Evolutionary conservation across 805 yeast genomes (phyloP).

Genomic region (Kazachstania africana): DNA sequence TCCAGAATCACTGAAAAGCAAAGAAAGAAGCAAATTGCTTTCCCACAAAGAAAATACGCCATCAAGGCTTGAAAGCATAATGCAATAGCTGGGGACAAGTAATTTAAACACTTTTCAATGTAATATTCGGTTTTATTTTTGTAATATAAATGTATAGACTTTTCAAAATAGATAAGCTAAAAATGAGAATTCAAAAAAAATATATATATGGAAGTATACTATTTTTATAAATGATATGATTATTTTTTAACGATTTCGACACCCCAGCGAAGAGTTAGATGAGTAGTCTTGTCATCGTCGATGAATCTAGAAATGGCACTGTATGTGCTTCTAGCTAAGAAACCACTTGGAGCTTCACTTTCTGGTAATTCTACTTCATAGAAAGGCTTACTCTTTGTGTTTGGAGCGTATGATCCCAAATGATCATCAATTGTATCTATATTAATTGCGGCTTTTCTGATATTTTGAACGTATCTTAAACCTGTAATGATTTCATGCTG

Average conservation of each 20-base stretch:
- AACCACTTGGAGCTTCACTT: slow-evolving; percentile 86
- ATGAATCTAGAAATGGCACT: slow-evolving; percentile 70
- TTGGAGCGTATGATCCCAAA: slow-evolving; percentile 85
- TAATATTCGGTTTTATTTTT: too few species aligned
- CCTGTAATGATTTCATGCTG: slow-evolving; percentile 91
- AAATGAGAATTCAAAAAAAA: too few species aligned
- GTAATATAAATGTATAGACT: too few species aligned
- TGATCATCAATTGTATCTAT: slow-evolving; percentile 82
- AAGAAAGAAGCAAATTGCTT: slow-evolving; percentile 84
- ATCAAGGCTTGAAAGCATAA: slow-evolving; percentile 75
- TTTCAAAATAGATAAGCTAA: too few species aligned
- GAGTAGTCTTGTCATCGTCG: slow-evolving; percentile 73
- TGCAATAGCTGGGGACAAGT: too few species aligned
- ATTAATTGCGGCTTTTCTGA: slow-evolving; percentile 78
- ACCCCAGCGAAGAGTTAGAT: slow-evolving; percentile 72
- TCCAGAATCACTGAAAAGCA: slow-evolving; percentile 74
- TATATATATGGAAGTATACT: too few species aligned
- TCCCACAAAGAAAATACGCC: slow-evolving; percentile 98
- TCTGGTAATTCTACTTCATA: slow-evolving; percentile 52
- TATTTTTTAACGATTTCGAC: slow-evolving; percentile 63
- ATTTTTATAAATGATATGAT: too few species aligned
- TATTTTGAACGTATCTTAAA: slow-evolving; percentile 69
- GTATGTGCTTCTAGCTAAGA: slow-evolving; percentile 79
- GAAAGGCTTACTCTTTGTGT: slow-evolving; percentile 65
- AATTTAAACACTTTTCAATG: too few species aligned